Conservation (phyloP, 1,284 basidiomycete genomes). For the Mycosarcoma mackinlayi region DNA sequence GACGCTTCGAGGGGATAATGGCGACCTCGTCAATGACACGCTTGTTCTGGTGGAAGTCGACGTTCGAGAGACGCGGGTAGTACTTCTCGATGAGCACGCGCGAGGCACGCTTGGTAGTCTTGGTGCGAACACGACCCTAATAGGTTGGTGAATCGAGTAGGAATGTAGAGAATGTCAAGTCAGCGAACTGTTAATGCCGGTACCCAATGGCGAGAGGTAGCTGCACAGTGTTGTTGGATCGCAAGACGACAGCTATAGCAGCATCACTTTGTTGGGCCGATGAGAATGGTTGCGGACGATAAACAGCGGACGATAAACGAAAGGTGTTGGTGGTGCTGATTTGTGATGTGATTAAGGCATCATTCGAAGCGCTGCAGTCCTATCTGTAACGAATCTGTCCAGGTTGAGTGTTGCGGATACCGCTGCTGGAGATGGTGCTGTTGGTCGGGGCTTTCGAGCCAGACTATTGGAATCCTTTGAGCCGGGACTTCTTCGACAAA, state of each 20-base stretch:
- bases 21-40: constrained; percentile 95
- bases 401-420: too few relatives aligned
- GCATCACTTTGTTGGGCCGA: background rate
- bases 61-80: constrained; percentile 71
- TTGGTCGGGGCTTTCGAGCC: too few relatives aligned
- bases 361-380: too few relatives aligned
- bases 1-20: constrained; percentile 95
- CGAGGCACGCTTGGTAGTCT: constrained; percentile 99
- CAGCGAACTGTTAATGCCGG: too few relatives aligned
- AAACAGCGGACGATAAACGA: too few relatives aligned
- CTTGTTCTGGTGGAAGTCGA: constrained; percentile 84
- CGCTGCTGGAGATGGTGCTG: too few relatives aligned
- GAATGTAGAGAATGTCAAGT: background rate
- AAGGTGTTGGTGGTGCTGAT: background rate
- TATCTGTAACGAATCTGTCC: too few relatives aligned
- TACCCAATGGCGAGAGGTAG: background rate
- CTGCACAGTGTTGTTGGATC: background rate
- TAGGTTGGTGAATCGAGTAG: background rate
- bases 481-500: too few relatives aligned
- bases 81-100: constrained; percentile 99
- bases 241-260: constrained; percentile 1
- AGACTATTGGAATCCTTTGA: too few relatives aligned
- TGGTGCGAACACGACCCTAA: constrained; percentile 99
- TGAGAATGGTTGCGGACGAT: background rate
- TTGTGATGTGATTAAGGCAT: too few relatives aligned